Evolutionary conservation across 768 basidiomycete genomes (phyloP), one percentile per base, ranked within the genome.

Genomic region (Leucosporidium scottii): DNA sequence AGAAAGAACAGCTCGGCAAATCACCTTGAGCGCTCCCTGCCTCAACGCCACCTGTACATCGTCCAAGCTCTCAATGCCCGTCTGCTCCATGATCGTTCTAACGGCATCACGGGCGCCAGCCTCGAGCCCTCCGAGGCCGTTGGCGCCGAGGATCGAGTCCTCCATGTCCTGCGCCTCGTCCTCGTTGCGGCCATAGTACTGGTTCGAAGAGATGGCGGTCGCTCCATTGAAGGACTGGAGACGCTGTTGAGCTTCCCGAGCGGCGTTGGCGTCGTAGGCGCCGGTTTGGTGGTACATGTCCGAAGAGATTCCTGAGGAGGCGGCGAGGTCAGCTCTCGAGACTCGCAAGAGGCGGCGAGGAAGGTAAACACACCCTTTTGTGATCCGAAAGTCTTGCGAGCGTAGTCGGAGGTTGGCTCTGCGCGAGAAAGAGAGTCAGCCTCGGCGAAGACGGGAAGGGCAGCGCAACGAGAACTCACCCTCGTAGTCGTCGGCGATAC

Each of bases 261-360:
- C 75, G 5, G 85, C 82, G 48, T 78, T 75, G 2, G 90, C 85
- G 76, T 98, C 93, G 79, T 96, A 97, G 27, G 86, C 78, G 59
- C 89, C 88, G 51, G 94, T 85, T 28, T 87, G 91, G 77, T 98
- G 98, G 82, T 88, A 97, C 90, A 93, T 92, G 76, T 98, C 96
- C 5, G 92, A 94, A 8, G 93, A 97, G 77, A 99, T 99, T 62
- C 85, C 92, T 79, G 69, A 2, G 48, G 23, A 15, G 28, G 9
- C 53, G 63, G 18, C 36, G 59, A 36, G 28, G 36, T 25, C 49
- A 23, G 48, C 7, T 30, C n/a, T 44, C 15, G 54, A 2, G 6
- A 31, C 20, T 23, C 23, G 28, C 23, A 25, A 27, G 27, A 49
- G 30, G 18, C 7, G 18, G 4, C 1, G 9, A 10, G 12, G 7